phyloP scores from a whole-genome alignment of 2,329 filamentous ascomycete species.

The Alternaria sp. region DNA sequence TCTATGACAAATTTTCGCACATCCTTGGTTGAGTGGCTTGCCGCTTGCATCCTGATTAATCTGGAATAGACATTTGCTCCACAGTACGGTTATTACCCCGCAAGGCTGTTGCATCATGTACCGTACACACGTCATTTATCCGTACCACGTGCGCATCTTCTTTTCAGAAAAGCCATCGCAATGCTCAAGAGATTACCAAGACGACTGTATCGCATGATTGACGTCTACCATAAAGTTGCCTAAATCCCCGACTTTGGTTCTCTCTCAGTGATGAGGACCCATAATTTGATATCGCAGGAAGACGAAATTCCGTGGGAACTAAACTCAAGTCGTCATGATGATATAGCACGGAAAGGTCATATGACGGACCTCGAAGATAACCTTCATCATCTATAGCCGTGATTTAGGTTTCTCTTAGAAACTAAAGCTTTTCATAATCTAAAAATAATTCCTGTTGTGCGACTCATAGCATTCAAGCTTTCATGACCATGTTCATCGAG shows the following conservation, averaged over 20 bases:
- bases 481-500: conserved; percentile 24
- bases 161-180: neutral
- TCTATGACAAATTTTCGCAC: too few relatives aligned
- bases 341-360: neutral
- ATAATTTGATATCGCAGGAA: conserved; percentile 33
- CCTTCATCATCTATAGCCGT: conserved; percentile 47
- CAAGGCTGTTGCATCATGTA: neutral
- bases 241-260: neutral
- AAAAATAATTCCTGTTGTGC: conserved; percentile 42
- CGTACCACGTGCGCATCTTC: neutral
- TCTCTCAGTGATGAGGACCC: conserved; percentile 33
- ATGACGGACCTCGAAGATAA: conserved; percentile 53
- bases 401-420: conserved; percentile 45
- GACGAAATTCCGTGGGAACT: conserved; percentile 36
- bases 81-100: conserved; percentile 14
- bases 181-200: neutral
- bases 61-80: conserved; percentile 15
- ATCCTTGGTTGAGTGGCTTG: too few relatives aligned
- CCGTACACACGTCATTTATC: neutral
- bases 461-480: conserved; percentile 34
- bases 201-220: neutral
- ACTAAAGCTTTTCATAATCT: conserved; percentile 46
- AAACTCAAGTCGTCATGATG: neutral
- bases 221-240: neutral
- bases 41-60: too few relatives aligned